Evolutionary conservation across 2,329 filamentous ascomycete species (phyloP), one percentile per base, ranked within the genome.

Genomic region (Gyromitra esculenta): DNA sequence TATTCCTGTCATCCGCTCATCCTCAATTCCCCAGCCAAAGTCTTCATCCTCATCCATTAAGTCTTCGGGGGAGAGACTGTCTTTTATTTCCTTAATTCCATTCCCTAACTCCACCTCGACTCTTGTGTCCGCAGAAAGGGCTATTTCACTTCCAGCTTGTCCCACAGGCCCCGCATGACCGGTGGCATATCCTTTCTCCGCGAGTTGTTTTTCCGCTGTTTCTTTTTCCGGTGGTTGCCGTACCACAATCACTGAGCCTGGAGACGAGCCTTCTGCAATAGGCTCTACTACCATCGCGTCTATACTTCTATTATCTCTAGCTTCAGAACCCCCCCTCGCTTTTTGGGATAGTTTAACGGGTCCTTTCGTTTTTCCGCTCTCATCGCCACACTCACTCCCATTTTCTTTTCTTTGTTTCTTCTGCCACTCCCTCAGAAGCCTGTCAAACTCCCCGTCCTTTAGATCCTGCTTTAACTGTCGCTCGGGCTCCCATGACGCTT

Each of bases 401-500:
- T 54, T 15, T 52, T 37, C 8, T 21, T 37, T 39, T 56, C 57
- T 18, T 18, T 52, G 48, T 9, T 5, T 62, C 45, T n/a, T 39
- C 3, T 25, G 54, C 73, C 69, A 75, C 35, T 75, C 54, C 15
- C 25, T 18, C 18, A 78, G 39, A 18, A 79, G 48, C 43, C 72
- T 69, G 13, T 77, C 75, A n/a, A 79, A 66, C 1, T 43, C 74
- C 2, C 69, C 54, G 21, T 57, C 48, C 6, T 59, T 60, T 13
- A 79, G 39, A 65, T 79, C 78, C 18, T 57, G 37, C 3, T 54
- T 43, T 0, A 79, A 50, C 11, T 43, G 41, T 11, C 45, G 63
- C 50, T 67, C 76, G 3, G 35, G 65, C 59, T 79, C 87, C 88
- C 88, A 89, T 0, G 87, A 88, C 74, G 86, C 88, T 0, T 86